Base-by-base conservation (phyloP, 495 filamentous ascomycete species). In the Polyplosphaeria fusca region DNA sequence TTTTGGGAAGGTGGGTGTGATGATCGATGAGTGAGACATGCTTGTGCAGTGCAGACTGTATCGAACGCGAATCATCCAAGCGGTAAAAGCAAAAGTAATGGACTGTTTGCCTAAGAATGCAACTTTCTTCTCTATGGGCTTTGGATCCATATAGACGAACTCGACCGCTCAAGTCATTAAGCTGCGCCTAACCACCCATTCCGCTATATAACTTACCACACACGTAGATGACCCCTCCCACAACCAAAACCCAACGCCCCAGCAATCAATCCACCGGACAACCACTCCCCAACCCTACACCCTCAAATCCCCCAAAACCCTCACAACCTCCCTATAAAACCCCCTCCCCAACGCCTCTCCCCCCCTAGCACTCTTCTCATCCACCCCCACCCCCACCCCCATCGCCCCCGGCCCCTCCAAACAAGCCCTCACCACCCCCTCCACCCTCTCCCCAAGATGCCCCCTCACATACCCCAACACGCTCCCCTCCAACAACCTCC, bases 271-370 rank as follows among this genome's bases (percentile, higher is more conserved):
- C 5, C 5, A 9, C 7, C 11, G 39, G 5, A 43, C 9, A 5
- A 12, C 39, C 39, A 11, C 19, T 5, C 9, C 39, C 9, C 18
- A 3, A 20, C 46, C 28, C 52, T 51, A 64, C 22, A 65, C 57
- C 22, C 48, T 58, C 52, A 72, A 66, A 39, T 61, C 61, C 24
- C 59, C 67, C 50, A 73, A 57, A 32, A 61, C 63, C 63, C 64
- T 61, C 22, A 73, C 71, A 1, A 73, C 71, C 14, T 56, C 58
- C 44, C 67, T 66, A 55, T 66, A 72, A 65, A 74, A 74, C 20
- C 13, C 35, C 52, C 53, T 65, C 39, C 57, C 58, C 58, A 73
- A 39, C 41, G 41, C 47, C 24, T 64, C 65, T 20, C 68, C 70
- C 1, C 66, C 61, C 35, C 53, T 52, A 42, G 66, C 66, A 25